Evolutionary conservation across 2,329 filamentous ascomycete genomes (phyloP).

Genomic region (Didymella glomerata): DNA sequence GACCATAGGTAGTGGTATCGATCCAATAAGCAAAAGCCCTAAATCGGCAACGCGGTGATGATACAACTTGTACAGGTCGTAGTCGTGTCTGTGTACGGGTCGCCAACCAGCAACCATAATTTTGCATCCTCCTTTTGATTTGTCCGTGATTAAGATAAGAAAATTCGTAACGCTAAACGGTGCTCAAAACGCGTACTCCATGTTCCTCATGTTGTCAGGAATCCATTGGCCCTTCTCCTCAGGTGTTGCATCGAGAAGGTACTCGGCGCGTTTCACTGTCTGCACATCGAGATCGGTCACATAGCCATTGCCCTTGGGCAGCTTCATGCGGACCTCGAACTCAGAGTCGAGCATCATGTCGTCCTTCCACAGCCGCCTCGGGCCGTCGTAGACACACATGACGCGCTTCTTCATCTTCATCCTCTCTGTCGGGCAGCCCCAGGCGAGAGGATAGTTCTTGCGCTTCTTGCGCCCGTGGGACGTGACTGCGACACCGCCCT

Average conservation of each 20-base stretch:
- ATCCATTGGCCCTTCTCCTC: constrained; percentile 90
- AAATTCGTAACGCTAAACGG: constrained; percentile 9
- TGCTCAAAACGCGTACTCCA: constrained; percentile 18
- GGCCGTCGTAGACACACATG: constrained; percentile 89
- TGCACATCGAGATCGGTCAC: constrained; percentile 93
- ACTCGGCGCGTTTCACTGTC: constrained; percentile 87
- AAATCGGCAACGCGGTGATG: constrained; percentile 8
- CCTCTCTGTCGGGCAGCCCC: constrained; percentile 90
- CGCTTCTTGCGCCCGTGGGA: constrained; percentile 80
- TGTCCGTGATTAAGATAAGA: constrained; percentile 8
- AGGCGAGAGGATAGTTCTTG: constrained; percentile 90
- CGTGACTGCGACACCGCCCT: constrained; percentile 71
- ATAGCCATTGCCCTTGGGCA: constrained; percentile 74
- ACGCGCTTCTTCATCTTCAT: constrained; percentile 99
- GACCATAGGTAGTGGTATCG: constrained; percentile 25
- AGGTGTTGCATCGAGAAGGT: constrained; percentile 78
- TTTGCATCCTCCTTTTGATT: constrained; percentile 19
- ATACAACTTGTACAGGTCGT: constrained; percentile 20
- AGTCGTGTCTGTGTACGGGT: constrained; percentile 33
- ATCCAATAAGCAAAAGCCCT: constrained; percentile 15
- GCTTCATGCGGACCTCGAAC: constrained; percentile 87
- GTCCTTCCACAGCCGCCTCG: constrained; percentile 89
- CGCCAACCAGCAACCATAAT: constrained; percentile 24
- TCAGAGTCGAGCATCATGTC: constrained; percentile 98
- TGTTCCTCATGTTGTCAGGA: constrained; percentile 68